Base-by-base conservation (phyloP, 352 stramenopile genomes). In the Peronospora destructor region DNA sequence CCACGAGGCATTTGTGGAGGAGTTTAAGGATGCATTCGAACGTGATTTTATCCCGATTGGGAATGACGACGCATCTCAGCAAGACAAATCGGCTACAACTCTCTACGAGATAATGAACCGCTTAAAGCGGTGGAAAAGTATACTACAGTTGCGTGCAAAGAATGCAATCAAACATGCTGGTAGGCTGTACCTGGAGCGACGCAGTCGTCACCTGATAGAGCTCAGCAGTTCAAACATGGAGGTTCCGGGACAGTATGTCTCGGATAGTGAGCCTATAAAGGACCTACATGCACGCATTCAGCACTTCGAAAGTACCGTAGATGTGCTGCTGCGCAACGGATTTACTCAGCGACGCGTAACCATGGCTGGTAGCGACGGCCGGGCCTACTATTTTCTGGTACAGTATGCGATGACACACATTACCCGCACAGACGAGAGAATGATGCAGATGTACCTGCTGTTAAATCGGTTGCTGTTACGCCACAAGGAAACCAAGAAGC, bases 371-470 rank as follows among this genome's bases (percentile, higher is more conserved):
- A 96, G 78, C 34, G 85, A 97, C 43, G 89, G 89, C 13, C 68
- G 71, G n/a, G 56, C 70, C 3, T 94, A 95, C 62, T 91, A 89
- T 57, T 97, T 97, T 60, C 38, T 97, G 44, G 85, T 96, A 25
- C 89, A 97, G 58, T 95, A 95, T 51, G 84, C 88, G 12, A 94
- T 94, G 76, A 94, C 89, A 16, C 85, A 97, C 67, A 91, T 94
- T 43, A 97, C 89, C 16, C 84, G 86, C 33, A 95, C 84, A n/a
- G 88, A 97, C 64, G 87, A 96, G 62, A 79, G 89, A n/a, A 92
- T 96, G 71, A 91, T 92, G 68, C 89, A 97, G 49, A 90, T 97
- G 82, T 93, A 96, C 60, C 53, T 92, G 41, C 62, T 97, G 54
- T 60, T 96, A 29, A 95, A 95, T 53, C 75, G 84, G 12, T 51